Evolutionary conservation across 1,139 yeast species (phyloP), one percentile per base, ranked within the genome.

Genomic region (Kodamaea derodonti): DNA sequence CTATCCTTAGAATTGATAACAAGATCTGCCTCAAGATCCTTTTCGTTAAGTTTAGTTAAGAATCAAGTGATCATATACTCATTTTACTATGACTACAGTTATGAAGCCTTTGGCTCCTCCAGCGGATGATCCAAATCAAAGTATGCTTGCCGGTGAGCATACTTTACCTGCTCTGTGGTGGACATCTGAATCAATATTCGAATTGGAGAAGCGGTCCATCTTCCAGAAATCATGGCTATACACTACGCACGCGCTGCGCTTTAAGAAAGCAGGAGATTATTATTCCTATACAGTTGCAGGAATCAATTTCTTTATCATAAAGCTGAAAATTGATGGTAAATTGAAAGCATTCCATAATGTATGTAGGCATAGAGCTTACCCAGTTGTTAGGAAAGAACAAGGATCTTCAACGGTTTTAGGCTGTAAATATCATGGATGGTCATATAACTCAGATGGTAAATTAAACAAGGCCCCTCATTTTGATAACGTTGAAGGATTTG

Each of bases 151-250:
- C 2, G 78, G 78, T 18, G 74, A 72, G 48, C 81, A 76, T 53
- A 77, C 83, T 0, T 62, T 77, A 32, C 83, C 83, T 17, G 79
- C 83, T 4, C 72, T 80, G 25, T 77, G 82, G 82, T 77, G 81
- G 80, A 72, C 75, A 11, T 72, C 79, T 6, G 75, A 72, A 35
- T 70, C 72, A 40, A 70, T 77, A 30, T 72, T 70, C 49, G 81
- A 76, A 29, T 60, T 75, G 41, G 83, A 77, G 46, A 75, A 72
- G 47, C 61, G 80, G 45, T 66, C 81, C 10, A 65, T 76, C 39
- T 77, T 77, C 55, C 66, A 70, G 46, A 69, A 74, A 47, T 61
- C 78, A 11, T 77, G 83, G 83, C 48, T 75, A 37, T 76, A 57
- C 50, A 69, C 76, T 38, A 69, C 65, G 12, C 82, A 77, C 45